Conservation (phyloP, 2,329 filamentous ascomycete genomes). For the Apiospora marii region DNA sequence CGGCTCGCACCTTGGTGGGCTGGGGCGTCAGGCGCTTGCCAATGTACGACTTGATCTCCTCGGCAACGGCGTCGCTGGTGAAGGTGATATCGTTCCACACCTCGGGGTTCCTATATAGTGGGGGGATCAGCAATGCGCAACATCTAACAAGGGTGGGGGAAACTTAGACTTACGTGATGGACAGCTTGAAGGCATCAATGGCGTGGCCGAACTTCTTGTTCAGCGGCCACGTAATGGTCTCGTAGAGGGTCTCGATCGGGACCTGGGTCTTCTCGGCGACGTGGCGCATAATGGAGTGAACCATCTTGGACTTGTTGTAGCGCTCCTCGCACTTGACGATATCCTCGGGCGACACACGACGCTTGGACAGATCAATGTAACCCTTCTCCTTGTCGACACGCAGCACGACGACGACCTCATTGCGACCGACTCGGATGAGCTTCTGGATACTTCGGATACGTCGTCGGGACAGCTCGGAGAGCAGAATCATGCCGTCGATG, state of each 20-base stretch:
- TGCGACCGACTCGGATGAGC: slow-evolving; percentile 95
- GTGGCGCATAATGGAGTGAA: slow-evolving; percentile 98
- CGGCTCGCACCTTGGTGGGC: slow-evolving; percentile 98
- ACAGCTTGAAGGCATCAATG: slow-evolving; percentile 98
- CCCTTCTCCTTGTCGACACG: slow-evolving; percentile 99
- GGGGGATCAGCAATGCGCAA: background rate
- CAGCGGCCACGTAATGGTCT: slow-evolving; percentile 94
- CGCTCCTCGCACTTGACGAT: slow-evolving; percentile 98
- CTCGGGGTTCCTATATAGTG: slow-evolving; percentile 79
- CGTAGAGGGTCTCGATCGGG: slow-evolving; percentile 94
- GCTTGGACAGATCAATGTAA: slow-evolving; percentile 99
- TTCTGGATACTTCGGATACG: slow-evolving; percentile 99
- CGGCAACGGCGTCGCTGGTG: slow-evolving; percentile 82
- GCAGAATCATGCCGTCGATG: slow-evolving; percentile 99
- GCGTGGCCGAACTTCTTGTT: slow-evolving; percentile 98
- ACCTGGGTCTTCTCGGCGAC: slow-evolving; percentile 96
- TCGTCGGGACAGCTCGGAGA: slow-evolving; percentile 95
- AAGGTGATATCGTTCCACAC: slow-evolving; percentile 95
- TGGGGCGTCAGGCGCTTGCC: slow-evolving; percentile 96
- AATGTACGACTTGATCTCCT: slow-evolving; percentile 95
- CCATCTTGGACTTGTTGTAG: slow-evolving; percentile 99
- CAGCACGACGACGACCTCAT: slow-evolving; percentile 97
- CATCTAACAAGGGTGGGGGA: background rate
- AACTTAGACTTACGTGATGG: slow-evolving; percentile 78
- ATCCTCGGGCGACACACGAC: slow-evolving; percentile 96